Conservation (phyloP, 768 basidiomycete genomes). For the Macrocybe gigantea region DNA sequence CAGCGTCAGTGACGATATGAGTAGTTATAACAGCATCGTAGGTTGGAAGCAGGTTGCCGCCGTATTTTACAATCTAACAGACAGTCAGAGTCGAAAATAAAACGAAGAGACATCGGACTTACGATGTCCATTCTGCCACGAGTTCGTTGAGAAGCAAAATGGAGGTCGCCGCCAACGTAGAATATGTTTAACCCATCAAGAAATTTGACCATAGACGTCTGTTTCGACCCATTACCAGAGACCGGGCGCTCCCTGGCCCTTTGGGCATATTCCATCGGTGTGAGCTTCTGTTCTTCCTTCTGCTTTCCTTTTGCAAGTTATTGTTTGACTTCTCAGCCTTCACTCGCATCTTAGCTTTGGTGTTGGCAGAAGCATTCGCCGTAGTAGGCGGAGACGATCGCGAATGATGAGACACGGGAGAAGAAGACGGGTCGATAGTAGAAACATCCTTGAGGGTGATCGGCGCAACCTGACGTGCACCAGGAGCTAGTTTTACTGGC, state of each 20-base stretch:
- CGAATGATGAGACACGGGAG: slow-evolving; percentile 9
- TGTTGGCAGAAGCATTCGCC: slow-evolving; percentile 4
- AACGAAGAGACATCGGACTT: slow-evolving; percentile 20
- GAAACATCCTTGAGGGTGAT: slow-evolving; percentile 20
- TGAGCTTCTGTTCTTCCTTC: slow-evolving; percentile 35
- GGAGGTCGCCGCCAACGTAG: slow-evolving; percentile 55
- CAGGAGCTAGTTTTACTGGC: slow-evolving; percentile 9
- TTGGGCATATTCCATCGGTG: slow-evolving; percentile 49
- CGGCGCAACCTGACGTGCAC: slow-evolving; percentile 11
- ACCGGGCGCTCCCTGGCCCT: slow-evolving; percentile 9
- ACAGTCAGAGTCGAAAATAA: slow-evolving; percentile 1
- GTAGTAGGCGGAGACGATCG: not conserved
- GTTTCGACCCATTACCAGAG: slow-evolving; percentile 12
- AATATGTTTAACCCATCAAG: slow-evolving; percentile 52
- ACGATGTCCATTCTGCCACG: slow-evolving; percentile 57
- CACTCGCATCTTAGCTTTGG: not conserved
- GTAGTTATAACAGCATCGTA: slow-evolving; percentile 56
- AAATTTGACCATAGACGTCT: slow-evolving; percentile 19
- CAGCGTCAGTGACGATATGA: slow-evolving; percentile 57
- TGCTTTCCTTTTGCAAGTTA: slow-evolving; percentile 20
- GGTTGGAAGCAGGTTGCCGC: slow-evolving; percentile 52
- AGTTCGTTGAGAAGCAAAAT: slow-evolving; percentile 43
- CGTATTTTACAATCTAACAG: slow-evolving; percentile 53
- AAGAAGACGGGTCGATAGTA: slow-evolving; percentile 27
- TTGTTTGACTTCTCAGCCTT: slow-evolving; percentile 15